phyloP scores from a whole-genome alignment of 805 yeast genomes.

The Saccharomycopsis lassenensis region DNA sequence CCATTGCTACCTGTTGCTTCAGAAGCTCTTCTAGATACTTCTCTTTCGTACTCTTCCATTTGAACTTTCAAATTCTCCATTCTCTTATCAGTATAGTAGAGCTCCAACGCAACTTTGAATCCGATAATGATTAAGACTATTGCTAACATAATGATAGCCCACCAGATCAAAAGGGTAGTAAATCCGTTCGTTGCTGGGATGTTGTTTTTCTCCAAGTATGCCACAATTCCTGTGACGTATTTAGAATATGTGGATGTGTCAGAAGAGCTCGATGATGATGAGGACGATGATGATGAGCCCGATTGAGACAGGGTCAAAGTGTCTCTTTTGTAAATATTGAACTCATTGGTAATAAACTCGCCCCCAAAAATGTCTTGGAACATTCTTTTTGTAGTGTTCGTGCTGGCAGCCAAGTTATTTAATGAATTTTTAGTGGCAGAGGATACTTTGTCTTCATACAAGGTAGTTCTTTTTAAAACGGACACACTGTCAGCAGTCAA shows the following conservation, averaged over 20 bases:
- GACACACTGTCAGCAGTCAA: constrained; percentile 18
- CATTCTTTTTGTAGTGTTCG: constrained; percentile 4
- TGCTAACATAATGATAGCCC: constrained; percentile 22
- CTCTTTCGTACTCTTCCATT: constrained; percentile 13
- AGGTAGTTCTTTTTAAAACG: constrained; percentile 16
- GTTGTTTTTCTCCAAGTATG: constrained; percentile 22
- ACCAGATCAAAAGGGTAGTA: constrained; percentile 24
- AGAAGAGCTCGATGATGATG: constrained; percentile 6
- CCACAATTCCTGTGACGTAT: constrained; percentile 22
- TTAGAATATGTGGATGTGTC: constrained; percentile 16
- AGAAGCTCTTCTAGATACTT: neutral
- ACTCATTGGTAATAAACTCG: no score
- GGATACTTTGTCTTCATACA: constrained; percentile 11
- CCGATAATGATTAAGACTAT: constrained; percentile 19
- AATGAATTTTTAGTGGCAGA: neutral
- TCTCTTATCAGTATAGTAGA: constrained; percentile 16
- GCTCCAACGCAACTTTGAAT: constrained; percentile 21
- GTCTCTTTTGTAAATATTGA: no score
- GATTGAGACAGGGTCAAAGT: no score
- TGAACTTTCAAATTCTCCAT: constrained; percentile 5
- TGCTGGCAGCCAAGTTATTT: neutral
- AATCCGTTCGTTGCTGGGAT: constrained; percentile 25
- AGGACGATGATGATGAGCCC: no score
- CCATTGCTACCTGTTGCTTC: neutral
- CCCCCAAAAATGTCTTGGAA: no score